Conservation (phyloP, 1,284 basidiomycete genomes). For the Trametes polyzona region DNA sequence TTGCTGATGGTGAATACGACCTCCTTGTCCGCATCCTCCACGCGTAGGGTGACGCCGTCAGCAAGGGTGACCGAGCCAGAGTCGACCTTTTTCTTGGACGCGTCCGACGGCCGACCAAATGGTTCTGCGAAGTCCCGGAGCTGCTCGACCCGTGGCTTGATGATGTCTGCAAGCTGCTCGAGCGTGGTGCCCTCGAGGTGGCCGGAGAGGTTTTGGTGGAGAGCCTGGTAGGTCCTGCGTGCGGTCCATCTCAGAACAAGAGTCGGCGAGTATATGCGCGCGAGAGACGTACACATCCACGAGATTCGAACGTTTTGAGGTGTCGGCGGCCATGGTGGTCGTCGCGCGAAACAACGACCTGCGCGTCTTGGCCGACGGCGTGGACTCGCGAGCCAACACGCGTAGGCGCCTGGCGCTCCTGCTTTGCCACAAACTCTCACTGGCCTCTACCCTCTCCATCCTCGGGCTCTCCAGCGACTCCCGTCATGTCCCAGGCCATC, state of each 20-base stretch:
- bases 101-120: constrained; percentile 68
- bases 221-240: constrained; percentile 64
- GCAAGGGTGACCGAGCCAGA: constrained; percentile 65
- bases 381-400: constrained; percentile 14
- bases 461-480: background rate
- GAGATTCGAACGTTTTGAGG: constrained; percentile 53
- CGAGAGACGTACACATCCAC: constrained; percentile 56
- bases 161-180: constrained; percentile 59
- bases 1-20: constrained; percentile 71
- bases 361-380: constrained; percentile 17
- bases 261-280: no score
- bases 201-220: constrained; percentile 64
- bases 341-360: constrained; percentile 24
- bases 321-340: constrained; percentile 45
- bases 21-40: constrained; percentile 71
- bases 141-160: constrained; percentile 58
- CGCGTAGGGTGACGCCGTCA: constrained; percentile 62
- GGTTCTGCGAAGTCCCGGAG: constrained; percentile 60
- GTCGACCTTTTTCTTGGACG: constrained; percentile 68
- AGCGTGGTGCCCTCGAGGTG: constrained; percentile 57
- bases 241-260: background rate
- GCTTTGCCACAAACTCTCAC: constrained; percentile 22
- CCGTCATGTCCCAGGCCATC: constrained; percentile 63
- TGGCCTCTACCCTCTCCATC: background rate
- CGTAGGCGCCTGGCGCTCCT: constrained; percentile 4